Evolutionary conservation across 148 eudicot species (phyloP).

Genomic region (Amaranthus palmeri): DNA sequence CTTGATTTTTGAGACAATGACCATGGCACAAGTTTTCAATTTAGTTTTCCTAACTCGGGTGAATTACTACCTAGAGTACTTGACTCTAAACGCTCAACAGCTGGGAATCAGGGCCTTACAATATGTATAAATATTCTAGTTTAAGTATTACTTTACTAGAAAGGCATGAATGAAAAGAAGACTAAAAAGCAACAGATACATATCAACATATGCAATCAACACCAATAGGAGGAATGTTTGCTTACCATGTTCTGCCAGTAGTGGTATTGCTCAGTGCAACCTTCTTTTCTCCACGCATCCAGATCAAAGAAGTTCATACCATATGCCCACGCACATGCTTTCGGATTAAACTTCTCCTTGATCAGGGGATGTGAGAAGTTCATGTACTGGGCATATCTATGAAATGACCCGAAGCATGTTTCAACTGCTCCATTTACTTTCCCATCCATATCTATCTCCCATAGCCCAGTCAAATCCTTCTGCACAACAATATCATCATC

Average conservation of each 20-base stretch:
- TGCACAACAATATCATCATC: slow-evolving; percentile 95
- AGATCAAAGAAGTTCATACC: slow-evolving; percentile 97
- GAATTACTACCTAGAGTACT: neutral
- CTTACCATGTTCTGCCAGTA: slow-evolving; percentile 97
- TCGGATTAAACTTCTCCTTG: slow-evolving; percentile 79
- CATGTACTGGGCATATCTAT: slow-evolving; percentile 93
- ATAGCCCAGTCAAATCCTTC: slow-evolving; percentile 81
- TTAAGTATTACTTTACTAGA: too few relatives aligned
- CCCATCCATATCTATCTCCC: slow-evolving; percentile 96
- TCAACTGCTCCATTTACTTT: slow-evolving; percentile 96
- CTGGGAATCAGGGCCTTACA: too few relatives aligned
- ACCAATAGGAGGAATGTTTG: neutral
- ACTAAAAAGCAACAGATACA: neutral
- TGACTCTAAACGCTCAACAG: neutral
- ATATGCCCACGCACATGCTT: slow-evolving; percentile 98
- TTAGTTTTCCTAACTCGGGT: neutral
- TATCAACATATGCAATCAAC: neutral
- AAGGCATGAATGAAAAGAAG: too few relatives aligned
- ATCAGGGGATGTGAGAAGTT: slow-evolving; percentile 93
- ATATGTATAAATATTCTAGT: too few relatives aligned
- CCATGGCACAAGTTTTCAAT: neutral
- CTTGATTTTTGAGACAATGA: neutral
- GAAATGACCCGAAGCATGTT: slow-evolving; percentile 95
- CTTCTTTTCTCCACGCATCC: slow-evolving; percentile 97
- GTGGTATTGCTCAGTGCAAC: slow-evolving; percentile 90